These are phyloP conservation scores for Boletus sensibilis DNA, from an alignment of 768 basidiomycete species.

Conservation along the genomic window DNA sequence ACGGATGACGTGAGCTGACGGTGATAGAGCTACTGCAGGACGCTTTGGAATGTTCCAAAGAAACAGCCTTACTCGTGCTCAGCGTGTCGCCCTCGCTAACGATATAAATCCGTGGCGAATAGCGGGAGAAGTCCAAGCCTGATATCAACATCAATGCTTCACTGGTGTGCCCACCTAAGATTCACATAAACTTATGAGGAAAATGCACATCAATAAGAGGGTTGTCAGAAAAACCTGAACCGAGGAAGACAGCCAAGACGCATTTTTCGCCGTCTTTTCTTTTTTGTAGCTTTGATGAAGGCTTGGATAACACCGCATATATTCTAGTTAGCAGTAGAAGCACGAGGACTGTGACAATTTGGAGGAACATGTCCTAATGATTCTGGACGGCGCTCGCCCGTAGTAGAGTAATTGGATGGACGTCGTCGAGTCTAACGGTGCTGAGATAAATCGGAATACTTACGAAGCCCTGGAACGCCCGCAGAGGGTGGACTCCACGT, in stretches of 20 bases:
- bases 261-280: conserved; percentile 33
- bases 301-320: conserved; percentile 16
- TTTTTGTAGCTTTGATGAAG: conserved; percentile 11
- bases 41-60: conserved; percentile 51
- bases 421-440: neutral
- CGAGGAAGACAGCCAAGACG: conserved; percentile 81
- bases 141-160: conserved; percentile 78
- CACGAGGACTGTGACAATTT: neutral
- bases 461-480: neutral
- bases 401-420: neutral
- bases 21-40: neutral
- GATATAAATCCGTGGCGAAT: conserved; percentile 76
- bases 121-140: conserved; percentile 70
- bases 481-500: neutral
- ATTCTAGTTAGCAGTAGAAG: conserved; percentile 21
- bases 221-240: conserved; percentile 66
- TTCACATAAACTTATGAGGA: conserved; percentile 11
- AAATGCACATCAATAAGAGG: neutral
- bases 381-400: neutral
- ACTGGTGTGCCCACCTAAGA: conserved; percentile 87
- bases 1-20: conserved; percentile 15
- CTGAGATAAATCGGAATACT: neutral
- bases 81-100: conserved; percentile 78
- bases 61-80: conserved; percentile 66
- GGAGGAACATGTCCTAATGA: conserved; percentile 16